Base-by-base conservation (phyloP, 140 eudicot species). In the Bidens hawaiensis region DNA sequence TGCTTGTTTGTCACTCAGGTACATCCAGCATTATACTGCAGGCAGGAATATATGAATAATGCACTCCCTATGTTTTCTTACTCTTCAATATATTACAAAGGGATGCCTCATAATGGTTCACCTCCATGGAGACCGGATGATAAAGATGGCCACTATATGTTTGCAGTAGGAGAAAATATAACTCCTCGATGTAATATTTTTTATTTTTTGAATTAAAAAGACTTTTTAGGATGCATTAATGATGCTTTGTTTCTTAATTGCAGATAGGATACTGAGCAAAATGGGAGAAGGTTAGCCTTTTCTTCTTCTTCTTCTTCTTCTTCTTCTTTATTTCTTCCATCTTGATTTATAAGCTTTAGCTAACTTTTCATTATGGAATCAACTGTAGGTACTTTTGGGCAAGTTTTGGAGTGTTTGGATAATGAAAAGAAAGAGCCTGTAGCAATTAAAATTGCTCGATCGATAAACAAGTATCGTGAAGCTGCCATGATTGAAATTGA, bases 241-340 rank as follows among this genome's bases (percentile, higher is more conserved):
- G 42, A 34, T 14, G 50, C 16, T 62, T 50, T 74, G 16, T 65
- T 60, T 53, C 60, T 74, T 30, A 19, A 57, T 64, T 67, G 75
- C 97, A 94, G 99, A 94, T 76, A 81, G 95, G 68, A 94, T 94
- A 55, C 79, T 81, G 47, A 83, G 99, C 85, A 88, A 94, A 75
- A 88, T 94, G 99, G 99, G 99, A 6, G 99, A 94, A 85, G 99
- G 99, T 91, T 62, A 81, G 95, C 73, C n/a, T n/a, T 71, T 30
- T 50, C 63, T 19, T 30, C 25, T 51, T n/a, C n/a, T n/a, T n/a
- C n/a, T n/a, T n/a, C n/a, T n/a, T n/a, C n/a, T n/a, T n/a, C n/a
- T 21, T 15, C 31, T 59, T 6, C 22, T 34, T 53, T 46, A 3
- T 9, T 17, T n/a, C n/a, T 73, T 45, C 7, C 16, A 16, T 72